Conservation (phyloP, 202 grass and related monocot genomes). For the Alloteropsis angusta region DNA sequence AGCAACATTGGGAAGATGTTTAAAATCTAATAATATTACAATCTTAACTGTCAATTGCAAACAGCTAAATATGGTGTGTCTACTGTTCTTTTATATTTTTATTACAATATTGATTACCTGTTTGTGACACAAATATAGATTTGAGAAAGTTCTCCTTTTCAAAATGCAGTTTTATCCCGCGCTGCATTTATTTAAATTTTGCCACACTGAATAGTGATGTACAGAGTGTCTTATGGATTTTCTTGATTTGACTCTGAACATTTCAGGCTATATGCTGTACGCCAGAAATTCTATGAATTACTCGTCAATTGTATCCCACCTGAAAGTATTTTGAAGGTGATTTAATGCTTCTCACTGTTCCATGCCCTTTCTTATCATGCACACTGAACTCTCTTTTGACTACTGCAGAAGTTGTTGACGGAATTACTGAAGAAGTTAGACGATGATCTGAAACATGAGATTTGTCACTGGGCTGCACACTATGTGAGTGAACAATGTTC, state of each 20-base stretch:
- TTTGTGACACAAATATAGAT: not conserved
- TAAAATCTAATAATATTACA: not conserved
- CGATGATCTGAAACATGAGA: slow-evolving; percentile 89
- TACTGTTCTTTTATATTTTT: not conserved
- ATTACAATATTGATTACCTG: not conserved
- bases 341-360: slow-evolving; percentile 4
- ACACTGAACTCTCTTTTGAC: slow-evolving; percentile 5
- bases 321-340: slow-evolving; percentile 92
- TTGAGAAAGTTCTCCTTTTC: not conserved
- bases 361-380: not conserved
- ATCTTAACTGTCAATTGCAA: not conserved
- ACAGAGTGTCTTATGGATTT: not conserved
- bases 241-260: not conserved
- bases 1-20: not conserved
- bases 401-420: slow-evolving; percentile 68
- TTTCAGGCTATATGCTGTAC: slow-evolving; percentile 80
- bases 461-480: slow-evolving; percentile 95
- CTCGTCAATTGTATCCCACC: slow-evolving; percentile 97
- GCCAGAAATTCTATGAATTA: slow-evolving; percentile 94
- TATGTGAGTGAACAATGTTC: slow-evolving; percentile 57
- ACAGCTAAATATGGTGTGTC: not conserved
- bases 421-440: slow-evolving; percentile 95
- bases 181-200: not conserved
- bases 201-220: not conserved
- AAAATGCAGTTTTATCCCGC: not conserved